Conservation (phyloP, 306 rosid genomes). For the Acacia crassicarpa region DNA sequence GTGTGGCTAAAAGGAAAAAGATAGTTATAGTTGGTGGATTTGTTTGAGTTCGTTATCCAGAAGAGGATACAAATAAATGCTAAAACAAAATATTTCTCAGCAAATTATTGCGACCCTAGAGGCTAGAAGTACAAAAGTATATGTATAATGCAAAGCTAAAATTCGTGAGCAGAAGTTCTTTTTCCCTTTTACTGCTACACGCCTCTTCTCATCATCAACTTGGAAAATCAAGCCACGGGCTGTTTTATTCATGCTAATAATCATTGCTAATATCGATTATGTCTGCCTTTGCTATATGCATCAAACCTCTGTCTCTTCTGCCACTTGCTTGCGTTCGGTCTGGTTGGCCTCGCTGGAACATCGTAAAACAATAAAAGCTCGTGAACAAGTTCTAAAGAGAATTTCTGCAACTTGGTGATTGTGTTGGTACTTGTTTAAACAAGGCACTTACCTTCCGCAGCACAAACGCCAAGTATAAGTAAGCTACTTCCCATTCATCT, state of each 20-base stretch:
- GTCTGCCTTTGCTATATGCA: slow-evolving; percentile 58
- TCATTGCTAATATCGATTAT: slow-evolving; percentile 35
- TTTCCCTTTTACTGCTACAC: background rate
- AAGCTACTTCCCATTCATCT: slow-evolving; percentile 76
- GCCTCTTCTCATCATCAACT: background rate
- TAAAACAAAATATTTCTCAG: background rate
- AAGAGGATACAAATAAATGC: background rate
- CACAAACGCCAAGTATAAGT: slow-evolving; percentile 64
- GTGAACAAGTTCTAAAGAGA: background rate
- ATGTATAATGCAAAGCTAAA: background rate
- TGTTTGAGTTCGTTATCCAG: background rate
- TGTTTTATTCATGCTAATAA: background rate
- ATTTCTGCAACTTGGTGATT: background rate
- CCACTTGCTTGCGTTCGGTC: slow-evolving; percentile 38
- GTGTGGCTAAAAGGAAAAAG: background rate
- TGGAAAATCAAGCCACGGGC: background rate
- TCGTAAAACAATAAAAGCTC: background rate
- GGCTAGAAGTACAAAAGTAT: slow-evolving; percentile 8
- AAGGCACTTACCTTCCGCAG: slow-evolving; percentile 51
- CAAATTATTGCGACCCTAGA: background rate
- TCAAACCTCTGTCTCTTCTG: slow-evolving; percentile 55
- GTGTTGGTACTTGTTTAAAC: background rate
- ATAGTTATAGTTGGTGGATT: background rate
- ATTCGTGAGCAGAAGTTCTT: background rate
- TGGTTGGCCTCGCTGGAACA: slow-evolving; percentile 61